Evolutionary conservation across 257 asterid genomes (phyloP).

Genomic region (Vinca minor): DNA sequence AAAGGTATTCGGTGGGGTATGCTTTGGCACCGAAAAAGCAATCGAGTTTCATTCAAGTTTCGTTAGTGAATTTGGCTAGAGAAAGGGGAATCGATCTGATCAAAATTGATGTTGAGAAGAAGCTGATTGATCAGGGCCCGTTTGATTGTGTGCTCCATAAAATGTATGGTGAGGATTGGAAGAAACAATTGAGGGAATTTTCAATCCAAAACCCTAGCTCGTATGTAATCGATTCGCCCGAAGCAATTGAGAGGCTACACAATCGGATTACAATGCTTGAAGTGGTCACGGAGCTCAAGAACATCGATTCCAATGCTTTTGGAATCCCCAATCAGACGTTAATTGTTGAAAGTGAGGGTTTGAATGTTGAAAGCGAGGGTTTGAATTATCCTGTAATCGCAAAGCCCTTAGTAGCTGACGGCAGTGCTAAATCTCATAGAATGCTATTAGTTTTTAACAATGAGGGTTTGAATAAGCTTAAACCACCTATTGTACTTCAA

Average conservation of each 20-base stretch:
- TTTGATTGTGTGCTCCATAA: constrained; percentile 67
- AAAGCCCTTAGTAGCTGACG: constrained; percentile 68
- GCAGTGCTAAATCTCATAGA: constrained; percentile 68
- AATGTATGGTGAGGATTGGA: constrained; percentile 57
- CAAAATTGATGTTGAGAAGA: constrained; percentile 46
- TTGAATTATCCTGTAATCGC: constrained; percentile 64
- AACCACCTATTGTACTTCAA: constrained; percentile 65
- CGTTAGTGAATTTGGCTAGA: constrained; percentile 45
- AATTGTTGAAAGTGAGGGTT: constrained; percentile 38
- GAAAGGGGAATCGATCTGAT: constrained; percentile 59
- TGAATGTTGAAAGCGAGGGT: constrained; percentile 33
- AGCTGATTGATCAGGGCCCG: constrained; percentile 56
- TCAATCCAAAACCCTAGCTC: constrained; percentile 35
- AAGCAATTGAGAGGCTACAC: constrained; percentile 56
- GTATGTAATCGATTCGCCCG: constrained; percentile 49
- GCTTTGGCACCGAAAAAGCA: constrained; percentile 74
- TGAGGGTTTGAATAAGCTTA: constrained; percentile 54
- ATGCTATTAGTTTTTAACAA: constrained; percentile 51
- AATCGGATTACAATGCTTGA: constrained; percentile 68
- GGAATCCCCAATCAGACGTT: constrained; percentile 62
- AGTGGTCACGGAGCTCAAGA: constrained; percentile 43
- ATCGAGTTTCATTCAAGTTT: constrained; percentile 53
- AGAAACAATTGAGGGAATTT: constrained; percentile 41
- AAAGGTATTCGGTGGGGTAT: constrained; percentile 54
- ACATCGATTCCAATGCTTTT: constrained; percentile 23